A percentile compares a stretch with the other conserved stretches of the same genome.
Evolutionary conservation across 495 filamentous ascomycete species (phyloP).

Genomic region (Xylaria cubensis): DNA sequence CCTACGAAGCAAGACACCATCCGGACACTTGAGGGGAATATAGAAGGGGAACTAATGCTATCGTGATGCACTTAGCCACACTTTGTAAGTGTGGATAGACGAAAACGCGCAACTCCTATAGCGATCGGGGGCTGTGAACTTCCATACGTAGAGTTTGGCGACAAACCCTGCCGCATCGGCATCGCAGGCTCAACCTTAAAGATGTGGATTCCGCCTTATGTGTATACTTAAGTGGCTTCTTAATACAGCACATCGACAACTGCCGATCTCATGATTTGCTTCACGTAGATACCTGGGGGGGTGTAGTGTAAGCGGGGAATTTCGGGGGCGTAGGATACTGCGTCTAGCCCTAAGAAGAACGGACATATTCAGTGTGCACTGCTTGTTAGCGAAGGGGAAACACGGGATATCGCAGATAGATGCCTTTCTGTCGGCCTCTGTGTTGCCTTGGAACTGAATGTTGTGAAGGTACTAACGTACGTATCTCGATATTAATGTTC

Average conservation of each 20-base stretch:
- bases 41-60: background rate
- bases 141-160: no score
- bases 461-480: background rate
- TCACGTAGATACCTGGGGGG: background rate
- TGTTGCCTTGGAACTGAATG: constrained; percentile 1
- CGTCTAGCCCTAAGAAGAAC: background rate
- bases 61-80: constrained; percentile 24
- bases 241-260: background rate
- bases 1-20: background rate
- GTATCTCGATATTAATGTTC: constrained; percentile 7
- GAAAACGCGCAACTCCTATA: background rate
- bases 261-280: constrained; percentile 14
- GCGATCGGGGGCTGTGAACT: constrained; percentile 19
- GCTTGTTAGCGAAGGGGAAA: background rate
- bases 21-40: background rate
- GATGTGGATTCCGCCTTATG: background rate
- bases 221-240: background rate
- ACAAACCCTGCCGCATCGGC: no score
- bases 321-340: background rate
- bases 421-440: constrained; percentile 9
- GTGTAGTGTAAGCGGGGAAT: background rate
- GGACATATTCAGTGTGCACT: background rate
- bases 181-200: no score
- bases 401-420: constrained; percentile 3
- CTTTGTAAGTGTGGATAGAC: background rate